phyloP scores from a whole-genome alignment of 2,329 filamentous ascomycete species.

The Colletotrichum limetticola region DNA sequence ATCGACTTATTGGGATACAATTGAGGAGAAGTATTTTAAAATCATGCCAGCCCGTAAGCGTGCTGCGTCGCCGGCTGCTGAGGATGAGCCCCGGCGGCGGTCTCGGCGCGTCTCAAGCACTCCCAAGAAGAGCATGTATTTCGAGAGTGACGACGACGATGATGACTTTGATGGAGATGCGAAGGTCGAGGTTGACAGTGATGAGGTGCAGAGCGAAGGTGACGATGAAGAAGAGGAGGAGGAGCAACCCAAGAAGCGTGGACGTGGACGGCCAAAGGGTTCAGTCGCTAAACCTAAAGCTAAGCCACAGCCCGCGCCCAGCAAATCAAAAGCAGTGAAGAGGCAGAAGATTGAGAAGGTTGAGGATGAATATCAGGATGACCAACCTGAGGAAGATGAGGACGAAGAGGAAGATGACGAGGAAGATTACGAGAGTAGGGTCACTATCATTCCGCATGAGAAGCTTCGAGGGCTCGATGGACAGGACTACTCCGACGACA shows the following conservation, averaged over 20 bases:
- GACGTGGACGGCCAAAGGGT: slow-evolving; percentile 32
- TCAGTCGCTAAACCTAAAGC: slow-evolving; percentile 5
- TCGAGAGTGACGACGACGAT: slow-evolving; percentile 51
- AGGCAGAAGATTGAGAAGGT: slow-evolving; percentile 39
- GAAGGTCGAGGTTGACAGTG: slow-evolving; percentile 9
- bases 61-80: slow-evolving; percentile 41
- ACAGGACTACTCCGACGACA: slow-evolving; percentile 61
- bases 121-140: slow-evolving; percentile 62
- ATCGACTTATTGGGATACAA: neutral
- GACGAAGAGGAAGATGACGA: slow-evolving; percentile 33
- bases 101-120: slow-evolving; percentile 59
- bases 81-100: slow-evolving; percentile 52
- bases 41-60: slow-evolving; percentile 55
- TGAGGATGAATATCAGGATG: slow-evolving; percentile 28
- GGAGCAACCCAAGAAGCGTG: slow-evolving; percentile 31
- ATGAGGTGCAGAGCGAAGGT: slow-evolving; percentile 34
- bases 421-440: slow-evolving; percentile 46
- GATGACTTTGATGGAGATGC: slow-evolving; percentile 13
- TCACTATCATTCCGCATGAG: slow-evolving; percentile 54
- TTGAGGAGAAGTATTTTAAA: too few species aligned
- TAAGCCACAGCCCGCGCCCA: slow-evolving; percentile 36
- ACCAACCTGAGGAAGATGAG: slow-evolving; percentile 25
- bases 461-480: slow-evolving; percentile 53
- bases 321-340: slow-evolving; percentile 38
- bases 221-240: slow-evolving; percentile 26